Evolutionary conservation across 1,139 yeast species (phyloP).

Genomic region (Yamadazyma jaroonii): DNA sequence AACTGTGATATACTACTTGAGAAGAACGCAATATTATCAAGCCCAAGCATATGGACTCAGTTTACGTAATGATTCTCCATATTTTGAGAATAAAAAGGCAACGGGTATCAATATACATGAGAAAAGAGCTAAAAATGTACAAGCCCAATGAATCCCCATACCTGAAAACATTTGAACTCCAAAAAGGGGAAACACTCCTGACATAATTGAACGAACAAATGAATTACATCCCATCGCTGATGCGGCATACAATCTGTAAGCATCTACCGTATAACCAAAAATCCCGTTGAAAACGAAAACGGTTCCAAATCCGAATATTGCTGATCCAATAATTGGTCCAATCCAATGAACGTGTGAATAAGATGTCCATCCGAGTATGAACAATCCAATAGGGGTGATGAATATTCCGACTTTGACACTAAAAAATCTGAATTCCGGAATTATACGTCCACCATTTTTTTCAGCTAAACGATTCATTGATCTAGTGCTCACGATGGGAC

Average conservation of each 20-base stretch:
- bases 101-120: constrained; percentile 33
- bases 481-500: constrained; percentile 22
- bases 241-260: constrained; percentile 39
- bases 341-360: constrained; percentile 38
- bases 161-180: constrained; percentile 35
- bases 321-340: constrained; percentile 38
- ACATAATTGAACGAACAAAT: constrained; percentile 35
- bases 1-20: too few species aligned
- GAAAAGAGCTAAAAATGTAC: constrained; percentile 34
- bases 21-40: not conserved
- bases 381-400: constrained; percentile 34
- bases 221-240: constrained; percentile 43
- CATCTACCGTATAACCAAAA: constrained; percentile 40
- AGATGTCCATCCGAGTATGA: constrained; percentile 43
- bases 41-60: constrained; percentile 26
- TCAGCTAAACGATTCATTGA: constrained; percentile 21
- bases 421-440: constrained; percentile 38
- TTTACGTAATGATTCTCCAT: constrained; percentile 31
- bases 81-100: constrained; percentile 33
- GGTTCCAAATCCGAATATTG: constrained; percentile 34
- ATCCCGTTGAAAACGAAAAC: constrained; percentile 40
- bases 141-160: constrained; percentile 42
- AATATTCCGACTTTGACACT: constrained; percentile 35
- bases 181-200: constrained; percentile 39
- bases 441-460: constrained; percentile 28